These are phyloP conservation scores for Royoungia palumana DNA, from an alignment of 768 basidiomycete species.

Conservation along the genomic window DNA sequence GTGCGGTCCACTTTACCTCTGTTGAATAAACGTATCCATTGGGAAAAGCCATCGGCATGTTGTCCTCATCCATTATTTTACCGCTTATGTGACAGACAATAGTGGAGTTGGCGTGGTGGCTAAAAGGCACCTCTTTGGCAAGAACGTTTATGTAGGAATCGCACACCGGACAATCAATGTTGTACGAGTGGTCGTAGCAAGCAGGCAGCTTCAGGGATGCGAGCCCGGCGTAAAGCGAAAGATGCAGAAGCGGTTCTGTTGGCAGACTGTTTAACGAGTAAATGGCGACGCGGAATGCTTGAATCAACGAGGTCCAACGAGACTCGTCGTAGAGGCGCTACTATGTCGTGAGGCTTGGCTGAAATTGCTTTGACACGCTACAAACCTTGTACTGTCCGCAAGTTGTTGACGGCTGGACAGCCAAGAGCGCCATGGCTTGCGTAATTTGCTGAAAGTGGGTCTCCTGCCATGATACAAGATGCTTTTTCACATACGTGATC, in stretches of 20 bases:
- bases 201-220: slow-evolving; percentile 86
- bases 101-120: slow-evolving; percentile 93
- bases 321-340: slow-evolving; percentile 80
- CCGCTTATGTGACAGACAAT: slow-evolving; percentile 91
- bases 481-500: slow-evolving; percentile 78
- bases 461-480: slow-evolving; percentile 78
- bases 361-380: slow-evolving; percentile 7
- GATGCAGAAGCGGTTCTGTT: slow-evolving; percentile 79
- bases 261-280: slow-evolving; percentile 87
- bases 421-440: slow-evolving; percentile 73
- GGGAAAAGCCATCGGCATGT: slow-evolving; percentile 88
- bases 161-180: slow-evolving; percentile 91
- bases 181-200: slow-evolving; percentile 68
- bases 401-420: slow-evolving; percentile 64
- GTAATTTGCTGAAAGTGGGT: slow-evolving; percentile 77
- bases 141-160: slow-evolving; percentile 72
- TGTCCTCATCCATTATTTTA: slow-evolving; percentile 92
- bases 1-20: slow-evolving; percentile 54
- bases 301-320: slow-evolving; percentile 74
- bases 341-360: slow-evolving; percentile 9
- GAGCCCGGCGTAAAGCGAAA: slow-evolving; percentile 88
- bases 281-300: slow-evolving; percentile 81
- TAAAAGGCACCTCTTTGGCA: slow-evolving; percentile 82
- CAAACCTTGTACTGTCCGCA: slow-evolving; percentile 79
- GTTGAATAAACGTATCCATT: slow-evolving; percentile 91